Conservation (phyloP, 2,329 filamentous ascomycete genomes). For the Kalmusia sp. region DNA sequence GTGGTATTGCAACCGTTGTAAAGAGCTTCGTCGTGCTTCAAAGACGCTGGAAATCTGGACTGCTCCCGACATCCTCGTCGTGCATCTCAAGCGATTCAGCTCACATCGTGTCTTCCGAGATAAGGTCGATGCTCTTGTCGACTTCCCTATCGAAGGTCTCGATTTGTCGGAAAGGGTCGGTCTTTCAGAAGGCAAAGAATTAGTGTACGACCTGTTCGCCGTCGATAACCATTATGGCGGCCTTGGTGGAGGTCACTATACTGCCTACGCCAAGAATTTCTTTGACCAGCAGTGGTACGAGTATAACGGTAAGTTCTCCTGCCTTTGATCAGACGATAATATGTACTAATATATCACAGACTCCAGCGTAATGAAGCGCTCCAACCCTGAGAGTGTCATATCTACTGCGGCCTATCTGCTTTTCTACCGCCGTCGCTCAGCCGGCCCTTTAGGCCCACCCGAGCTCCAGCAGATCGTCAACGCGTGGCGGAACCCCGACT, state of each 20-base stretch:
- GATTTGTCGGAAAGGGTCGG: constrained; percentile 83
- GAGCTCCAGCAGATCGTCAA: constrained; percentile 75
- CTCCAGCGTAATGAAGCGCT: constrained; percentile 70
- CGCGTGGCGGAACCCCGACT: constrained; percentile 60
- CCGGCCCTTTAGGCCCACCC: constrained; percentile 77
- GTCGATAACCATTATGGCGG: constrained; percentile 97
- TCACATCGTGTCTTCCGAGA: constrained; percentile 81
- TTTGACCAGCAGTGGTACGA: constrained; percentile 90
- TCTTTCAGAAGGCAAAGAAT: constrained; percentile 78
- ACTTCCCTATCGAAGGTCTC: constrained; percentile 88
- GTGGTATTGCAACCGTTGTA: constrained; percentile 97
- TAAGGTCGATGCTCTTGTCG: constrained; percentile 89
- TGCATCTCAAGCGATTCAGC: constrained; percentile 95
- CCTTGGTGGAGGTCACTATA: constrained; percentile 94
- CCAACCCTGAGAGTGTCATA: constrained; percentile 68
- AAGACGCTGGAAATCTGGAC: constrained; percentile 99
- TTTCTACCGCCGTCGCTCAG: constrained; percentile 90
- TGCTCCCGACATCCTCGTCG: constrained; percentile 89
- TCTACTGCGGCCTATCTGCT: constrained; percentile 86
- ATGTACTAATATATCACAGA: constrained; percentile 65
- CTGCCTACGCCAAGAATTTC: constrained; percentile 92
- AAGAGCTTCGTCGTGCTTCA: constrained; percentile 87
- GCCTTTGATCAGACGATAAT: not conserved
- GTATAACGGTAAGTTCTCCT: constrained; percentile 77
- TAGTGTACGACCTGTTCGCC: constrained; percentile 91